Base-by-base conservation (phyloP, 345 rosid species). In the Fremontodendron californicum region DNA sequence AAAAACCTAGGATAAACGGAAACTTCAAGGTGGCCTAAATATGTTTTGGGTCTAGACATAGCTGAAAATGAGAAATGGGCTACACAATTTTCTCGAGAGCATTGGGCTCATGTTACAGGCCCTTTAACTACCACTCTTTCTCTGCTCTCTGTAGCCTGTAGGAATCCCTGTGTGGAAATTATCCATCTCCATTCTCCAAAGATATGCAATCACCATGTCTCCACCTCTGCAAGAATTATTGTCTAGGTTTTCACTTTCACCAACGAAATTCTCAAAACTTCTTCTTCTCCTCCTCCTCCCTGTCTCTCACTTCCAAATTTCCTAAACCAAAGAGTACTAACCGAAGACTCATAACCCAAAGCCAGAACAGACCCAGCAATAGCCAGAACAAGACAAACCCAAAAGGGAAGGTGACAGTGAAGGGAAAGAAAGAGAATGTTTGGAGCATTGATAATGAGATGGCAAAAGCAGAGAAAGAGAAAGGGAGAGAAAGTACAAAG, bases 361-460 rank as follows among this genome's bases (percentile, higher is more conserved):
- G 85, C 78, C 82, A 78, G 54, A 66, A 29, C 71, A 86, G 16
- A 62, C 76, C 79, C 37, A 74, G 78, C 70, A 77, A 75, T 45
- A 84, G 85, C n/a, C 81, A 58, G 5, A 70, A 64, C 63, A 72
- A 79, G 48, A 77, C 71, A 3, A 84, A 78, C 7, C 66, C 74
- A 43, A 85, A 74, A 75, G 82, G 77, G 77, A 81, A 82, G 76
- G 78, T 78, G 57, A 77, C 68, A 29, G 73, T 81, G 64, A 88
- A 81, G 85, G 97, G 91, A 1, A 86, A 75, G n/a, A 88, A 90
- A 74, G 94, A 90, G 13, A 95, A 95, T 58, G 84, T 81, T 62
- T 87, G 99, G 98, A 92, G 97, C 81, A 75, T 90, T 12, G 99
- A 93, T 78, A 92, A 93, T 83, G 96, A 93, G 49, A 77, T 71